Base-by-base conservation (phyloP, 345 rosid species). In the Citrus sp. region DNA sequence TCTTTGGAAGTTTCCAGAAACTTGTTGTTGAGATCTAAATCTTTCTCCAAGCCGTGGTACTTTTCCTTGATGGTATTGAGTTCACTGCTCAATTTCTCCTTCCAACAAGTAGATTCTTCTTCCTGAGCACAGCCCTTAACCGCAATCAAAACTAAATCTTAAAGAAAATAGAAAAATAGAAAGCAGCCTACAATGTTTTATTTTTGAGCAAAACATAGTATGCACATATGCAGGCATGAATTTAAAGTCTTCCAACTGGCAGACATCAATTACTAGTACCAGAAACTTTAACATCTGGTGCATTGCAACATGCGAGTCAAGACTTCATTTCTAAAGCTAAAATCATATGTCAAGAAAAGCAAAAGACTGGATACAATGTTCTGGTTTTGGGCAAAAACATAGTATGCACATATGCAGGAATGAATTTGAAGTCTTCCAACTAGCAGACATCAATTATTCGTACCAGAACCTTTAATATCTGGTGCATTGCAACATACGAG, bases 41-140 rank as follows among this genome's bases (percentile, higher is more conserved):
- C 88, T 78, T 78, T 89, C 87, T 88, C 91, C 80, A 90, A 49
- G 71, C 75, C 85, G 6, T 82, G 69, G 73, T 74, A 85, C 67
- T 89, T 90, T 77, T 82, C 85, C 87, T 89, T 89, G 84, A 90
- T 79, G 61, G 51, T 79, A 62, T 65, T 78, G 32, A 92, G 87
- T 76, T 88, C 95, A 74, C 49, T 67, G 66, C 80, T 81, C 74
- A 87, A 79, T 76, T 82, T 80, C 86, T 88, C 85, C 84, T 86
- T 74, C 84, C 79, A 77, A 70, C 55, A 58, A 69, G 88, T 82
- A 62, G 82, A 67, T 80, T 87, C 90, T 82, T 55, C 87, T 80
- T 59, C 87, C 79, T 32, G 68, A 79, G 76, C 75, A 85, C 85
- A 86, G 30, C 77, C 95, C 97, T 94, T 91, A 70, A 87, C 81